A percentile compares a stretch with the other conserved stretches of the same genome.
phyloP scores from a whole-genome alignment of 2,329 filamentous ascomycete genomes.

The Ascochyta rabiei region DNA sequence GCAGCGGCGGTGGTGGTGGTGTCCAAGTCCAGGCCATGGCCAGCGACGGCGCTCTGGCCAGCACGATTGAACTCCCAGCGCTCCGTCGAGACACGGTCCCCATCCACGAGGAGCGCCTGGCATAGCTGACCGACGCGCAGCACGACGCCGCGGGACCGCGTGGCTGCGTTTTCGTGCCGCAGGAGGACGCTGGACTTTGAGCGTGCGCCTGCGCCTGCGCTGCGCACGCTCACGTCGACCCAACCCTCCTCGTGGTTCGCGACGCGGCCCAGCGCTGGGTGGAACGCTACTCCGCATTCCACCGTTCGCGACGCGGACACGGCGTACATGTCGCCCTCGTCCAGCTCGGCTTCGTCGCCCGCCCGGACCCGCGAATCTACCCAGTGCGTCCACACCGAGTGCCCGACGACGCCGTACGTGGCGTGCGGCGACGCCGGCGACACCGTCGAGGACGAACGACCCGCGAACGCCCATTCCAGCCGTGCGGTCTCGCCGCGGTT shows the following conservation, averaged over 20 bases:
- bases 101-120: slow-evolving; percentile 62
- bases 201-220: slow-evolving; percentile 23
- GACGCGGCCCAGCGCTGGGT: slow-evolving; percentile 58
- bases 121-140: slow-evolving; percentile 61
- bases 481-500: slow-evolving; percentile 39
- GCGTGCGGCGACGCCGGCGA: neutral
- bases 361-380: slow-evolving; percentile 59
- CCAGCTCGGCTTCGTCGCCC: slow-evolving; percentile 38
- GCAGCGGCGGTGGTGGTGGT: neutral
- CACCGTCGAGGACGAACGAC: slow-evolving; percentile 49
- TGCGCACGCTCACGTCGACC: slow-evolving; percentile 54
- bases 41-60: no score
- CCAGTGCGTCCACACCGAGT: slow-evolving; percentile 63
- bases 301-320: slow-evolving; percentile 37
- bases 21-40: no score
- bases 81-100: slow-evolving; percentile 56
- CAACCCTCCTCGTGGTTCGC: slow-evolving; percentile 72
- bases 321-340: slow-evolving; percentile 63
- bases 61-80: slow-evolving; percentile 66
- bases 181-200: slow-evolving; percentile 48
- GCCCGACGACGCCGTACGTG: neutral
- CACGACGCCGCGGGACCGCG: slow-evolving; percentile 56
- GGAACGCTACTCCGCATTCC: slow-evolving; percentile 66
- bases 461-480: slow-evolving; percentile 71
- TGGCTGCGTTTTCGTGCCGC: slow-evolving; percentile 43